Conservation (phyloP, 2,329 filamentous ascomycete genomes). For the Fusarium sp. region DNA sequence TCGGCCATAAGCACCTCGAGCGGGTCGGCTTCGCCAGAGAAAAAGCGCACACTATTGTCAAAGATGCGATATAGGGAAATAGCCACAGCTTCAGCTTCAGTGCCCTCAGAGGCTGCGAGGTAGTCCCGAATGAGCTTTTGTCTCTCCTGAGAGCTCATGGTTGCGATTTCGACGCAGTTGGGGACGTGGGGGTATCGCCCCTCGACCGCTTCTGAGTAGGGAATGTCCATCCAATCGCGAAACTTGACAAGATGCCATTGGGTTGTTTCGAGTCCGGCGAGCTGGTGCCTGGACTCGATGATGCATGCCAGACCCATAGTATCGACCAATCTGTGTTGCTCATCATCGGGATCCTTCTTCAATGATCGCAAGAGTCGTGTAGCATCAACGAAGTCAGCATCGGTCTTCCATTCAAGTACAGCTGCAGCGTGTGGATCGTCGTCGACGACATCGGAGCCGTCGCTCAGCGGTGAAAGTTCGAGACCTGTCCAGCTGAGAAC, state of each 20-base stretch:
- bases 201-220: slow-evolving; percentile 14
- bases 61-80: slow-evolving; percentile 20
- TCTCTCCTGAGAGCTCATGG: slow-evolving; percentile 14
- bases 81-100: slow-evolving; percentile 14
- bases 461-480: slow-evolving; percentile 13
- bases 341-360: slow-evolving; percentile 20
- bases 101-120: slow-evolving; percentile 11
- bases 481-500: slow-evolving; percentile 13
- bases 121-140: slow-evolving; percentile 18
- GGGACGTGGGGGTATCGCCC: slow-evolving; percentile 9
- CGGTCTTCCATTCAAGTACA: slow-evolving; percentile 18
- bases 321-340: slow-evolving; percentile 15
- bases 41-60: slow-evolving; percentile 14
- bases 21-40: slow-evolving; percentile 15
- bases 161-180: slow-evolving; percentile 13
- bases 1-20: slow-evolving; percentile 15
- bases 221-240: slow-evolving; percentile 16
- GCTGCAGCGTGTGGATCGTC: slow-evolving; percentile 16
- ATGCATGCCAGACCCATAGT: slow-evolving; percentile 16
- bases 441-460: slow-evolving; percentile 19
- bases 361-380: slow-evolving; percentile 17
- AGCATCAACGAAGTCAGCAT: slow-evolving; percentile 12
- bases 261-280: slow-evolving; percentile 9
- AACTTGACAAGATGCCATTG: slow-evolving; percentile 19
- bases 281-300: slow-evolving; percentile 13